Evolutionary conservation across 2,329 filamentous ascomycete genomes (phyloP).

Genomic region (Kalaharituber pfeilii): DNA sequence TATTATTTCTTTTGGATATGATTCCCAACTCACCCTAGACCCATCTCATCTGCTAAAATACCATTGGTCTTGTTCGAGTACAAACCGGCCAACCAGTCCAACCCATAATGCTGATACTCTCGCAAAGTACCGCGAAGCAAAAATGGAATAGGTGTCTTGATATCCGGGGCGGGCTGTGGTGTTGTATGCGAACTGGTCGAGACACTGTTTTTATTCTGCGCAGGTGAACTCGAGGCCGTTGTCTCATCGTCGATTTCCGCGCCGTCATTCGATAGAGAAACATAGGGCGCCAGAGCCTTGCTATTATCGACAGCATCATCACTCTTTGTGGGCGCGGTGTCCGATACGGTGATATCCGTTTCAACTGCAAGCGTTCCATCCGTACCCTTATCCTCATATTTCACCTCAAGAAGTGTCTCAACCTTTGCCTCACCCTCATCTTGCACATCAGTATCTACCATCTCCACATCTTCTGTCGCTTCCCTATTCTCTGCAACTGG

Average conservation of each 20-base stretch:
- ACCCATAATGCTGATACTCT: constrained; percentile 91
- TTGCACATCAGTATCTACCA: constrained; percentile 20
- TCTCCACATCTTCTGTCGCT: constrained; percentile 18
- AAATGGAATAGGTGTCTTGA: constrained; percentile 59
- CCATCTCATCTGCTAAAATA: constrained; percentile 96
- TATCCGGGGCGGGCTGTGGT: constrained; percentile 26
- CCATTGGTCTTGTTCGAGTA: constrained; percentile 89
- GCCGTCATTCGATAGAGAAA: neutral
- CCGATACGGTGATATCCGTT: constrained; percentile 9
- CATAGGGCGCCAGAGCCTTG: neutral
- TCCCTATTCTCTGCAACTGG: constrained; percentile 27
- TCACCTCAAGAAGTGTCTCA: neutral
- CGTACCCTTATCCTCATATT: neutral
- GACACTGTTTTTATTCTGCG: constrained; percentile 22
- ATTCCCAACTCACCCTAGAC: constrained; percentile 40
- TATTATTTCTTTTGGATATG: neutral
- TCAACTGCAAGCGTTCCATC: neutral
- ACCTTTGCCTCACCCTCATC: neutral
- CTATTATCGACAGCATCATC: constrained; percentile 8
- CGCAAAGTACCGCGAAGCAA: constrained; percentile 74
- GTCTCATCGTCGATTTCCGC: constrained; percentile 14
- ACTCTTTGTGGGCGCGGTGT: constrained; percentile 14
- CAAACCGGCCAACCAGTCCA: constrained; percentile 89
- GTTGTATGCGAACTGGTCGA: constrained; percentile 29
- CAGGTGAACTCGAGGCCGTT: constrained; percentile 11